Evolutionary conservation across 805 yeast species (phyloP).

Genomic region (Myxozyma kluyveri): DNA sequence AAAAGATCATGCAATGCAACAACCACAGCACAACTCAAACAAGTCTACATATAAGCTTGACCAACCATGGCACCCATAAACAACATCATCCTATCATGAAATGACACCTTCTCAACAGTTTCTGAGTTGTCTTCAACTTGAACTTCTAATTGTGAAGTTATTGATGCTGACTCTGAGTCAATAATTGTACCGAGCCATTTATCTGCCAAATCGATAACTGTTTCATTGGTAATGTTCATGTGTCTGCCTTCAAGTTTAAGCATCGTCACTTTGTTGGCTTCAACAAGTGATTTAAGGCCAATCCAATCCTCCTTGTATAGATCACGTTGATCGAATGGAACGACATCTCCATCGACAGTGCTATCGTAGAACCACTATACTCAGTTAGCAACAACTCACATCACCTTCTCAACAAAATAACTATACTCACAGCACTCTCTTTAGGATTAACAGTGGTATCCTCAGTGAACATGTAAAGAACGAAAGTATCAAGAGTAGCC

Average conservation of each 20-base stretch:
- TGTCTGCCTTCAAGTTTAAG: conserved; percentile 56
- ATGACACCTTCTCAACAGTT: conserved; percentile 2
- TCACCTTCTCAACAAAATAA: not conserved
- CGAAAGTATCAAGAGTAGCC: conserved; percentile 49
- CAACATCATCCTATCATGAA: conserved; percentile 3
- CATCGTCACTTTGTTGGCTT: conserved; percentile 48
- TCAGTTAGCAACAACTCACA: not conserved
- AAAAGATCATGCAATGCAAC: too few relatives aligned
- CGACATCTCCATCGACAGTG: conserved; percentile 44
- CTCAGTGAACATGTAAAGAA: conserved; percentile 55
- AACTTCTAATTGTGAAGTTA: not conserved
- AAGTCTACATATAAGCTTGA: conserved; percentile 7
- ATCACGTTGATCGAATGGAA: conserved; percentile 50
- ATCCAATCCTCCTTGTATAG: conserved; percentile 55
- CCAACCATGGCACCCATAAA: conserved; percentile 10
- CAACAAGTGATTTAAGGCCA: conserved; percentile 54
- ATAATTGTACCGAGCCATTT: conserved; percentile 44
- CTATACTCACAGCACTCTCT: conserved; percentile 55
- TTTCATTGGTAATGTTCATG: conserved; percentile 59
- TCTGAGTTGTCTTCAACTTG: conserved; percentile 3
- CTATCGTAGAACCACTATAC: conserved; percentile 54
- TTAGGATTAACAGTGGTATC: conserved; percentile 73
- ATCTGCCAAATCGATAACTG: conserved; percentile 46
- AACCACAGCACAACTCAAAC: not conserved
- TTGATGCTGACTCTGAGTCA: not conserved